Evolutionary conservation across 768 basidiomycete species (phyloP).

Genomic region (Gloeostereum incarnatum): DNA sequence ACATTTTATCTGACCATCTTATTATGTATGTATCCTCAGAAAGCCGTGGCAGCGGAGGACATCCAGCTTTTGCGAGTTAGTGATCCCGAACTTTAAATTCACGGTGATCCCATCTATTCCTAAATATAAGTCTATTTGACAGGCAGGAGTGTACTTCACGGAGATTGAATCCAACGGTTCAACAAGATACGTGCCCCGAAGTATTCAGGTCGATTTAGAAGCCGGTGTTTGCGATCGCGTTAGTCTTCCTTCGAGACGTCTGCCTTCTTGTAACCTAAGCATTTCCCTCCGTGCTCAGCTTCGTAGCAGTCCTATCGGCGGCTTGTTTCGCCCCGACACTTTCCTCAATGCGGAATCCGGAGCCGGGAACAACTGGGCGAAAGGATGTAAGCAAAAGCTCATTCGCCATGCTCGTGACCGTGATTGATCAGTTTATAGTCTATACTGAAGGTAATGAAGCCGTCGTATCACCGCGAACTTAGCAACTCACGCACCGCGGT

Average conservation of each 20-base stretch:
- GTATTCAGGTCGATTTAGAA: slow-evolving; percentile 87
- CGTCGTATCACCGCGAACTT: slow-evolving; percentile 2
- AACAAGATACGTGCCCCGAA: slow-evolving; percentile 82
- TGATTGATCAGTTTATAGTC: slow-evolving; percentile 25
- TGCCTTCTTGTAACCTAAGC: slow-evolving; percentile 1
- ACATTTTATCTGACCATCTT: background rate
- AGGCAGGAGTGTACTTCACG: slow-evolving; percentile 80
- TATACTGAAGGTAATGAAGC: slow-evolving; percentile 87
- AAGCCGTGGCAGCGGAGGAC: slow-evolving; percentile 65
- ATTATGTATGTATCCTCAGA: slow-evolving; percentile 21
- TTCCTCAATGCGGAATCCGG: slow-evolving; percentile 53
- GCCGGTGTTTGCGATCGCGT: slow-evolving; percentile 77
- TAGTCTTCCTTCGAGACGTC: slow-evolving; percentile 14
- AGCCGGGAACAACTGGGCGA: slow-evolving; percentile 96
- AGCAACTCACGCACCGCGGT: background rate
- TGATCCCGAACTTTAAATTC: slow-evolving; percentile 4
- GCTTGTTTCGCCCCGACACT: slow-evolving; percentile 83
- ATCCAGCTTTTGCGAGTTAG: slow-evolving; percentile 66
- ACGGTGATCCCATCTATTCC: background rate
- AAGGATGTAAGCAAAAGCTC: slow-evolving; percentile 88
- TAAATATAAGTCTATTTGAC: slow-evolving; percentile 1
- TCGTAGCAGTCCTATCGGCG: slow-evolving; percentile 59
- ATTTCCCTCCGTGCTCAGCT: slow-evolving; percentile 27
- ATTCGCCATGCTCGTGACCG: slow-evolving; percentile 15
- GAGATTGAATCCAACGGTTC: slow-evolving; percentile 45